Evolutionary conservation across 306 rosid species (phyloP).

Genomic region (Amphicarpaea edgeworthii): DNA sequence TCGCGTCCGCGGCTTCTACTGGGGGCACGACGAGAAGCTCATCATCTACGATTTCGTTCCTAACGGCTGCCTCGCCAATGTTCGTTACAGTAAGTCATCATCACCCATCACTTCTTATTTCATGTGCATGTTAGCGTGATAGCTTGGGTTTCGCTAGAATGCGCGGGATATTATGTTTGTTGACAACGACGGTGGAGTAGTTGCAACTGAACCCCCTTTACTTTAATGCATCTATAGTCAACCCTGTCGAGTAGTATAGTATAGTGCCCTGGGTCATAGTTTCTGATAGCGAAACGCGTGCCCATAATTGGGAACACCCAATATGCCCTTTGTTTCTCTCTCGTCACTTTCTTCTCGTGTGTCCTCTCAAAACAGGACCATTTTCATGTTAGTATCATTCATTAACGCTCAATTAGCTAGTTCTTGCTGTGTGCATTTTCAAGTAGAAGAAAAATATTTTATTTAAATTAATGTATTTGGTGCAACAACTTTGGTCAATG

Average conservation of each 20-base stretch:
- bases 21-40: constrained; percentile 91
- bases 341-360: background rate
- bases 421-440: background rate
- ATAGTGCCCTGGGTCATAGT: background rate
- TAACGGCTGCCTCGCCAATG: constrained; percentile 91
- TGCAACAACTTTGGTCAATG: constrained; percentile 38
- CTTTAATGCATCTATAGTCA: constrained; percentile 64
- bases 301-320: constrained; percentile 38
- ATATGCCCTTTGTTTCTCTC: constrained; percentile 8
- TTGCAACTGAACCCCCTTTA: constrained; percentile 49
- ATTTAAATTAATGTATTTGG: background rate
- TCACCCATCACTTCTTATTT: background rate
- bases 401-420: background rate
- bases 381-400: background rate
- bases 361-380: constrained; percentile 25
- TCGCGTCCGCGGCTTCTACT: constrained; percentile 88
- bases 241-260: constrained; percentile 30
- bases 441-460: background rate
- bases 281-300: constrained; percentile 45
- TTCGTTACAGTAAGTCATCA: constrained; percentile 81
- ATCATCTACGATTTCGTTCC: constrained; percentile 94
- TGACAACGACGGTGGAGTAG: constrained; percentile 69
- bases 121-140: constrained; percentile 40
- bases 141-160: constrained; percentile 35
- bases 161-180: background rate